Evolutionary conservation across 1,284 basidiomycete species (phyloP).

Genomic region (Vanrija sp.): DNA sequence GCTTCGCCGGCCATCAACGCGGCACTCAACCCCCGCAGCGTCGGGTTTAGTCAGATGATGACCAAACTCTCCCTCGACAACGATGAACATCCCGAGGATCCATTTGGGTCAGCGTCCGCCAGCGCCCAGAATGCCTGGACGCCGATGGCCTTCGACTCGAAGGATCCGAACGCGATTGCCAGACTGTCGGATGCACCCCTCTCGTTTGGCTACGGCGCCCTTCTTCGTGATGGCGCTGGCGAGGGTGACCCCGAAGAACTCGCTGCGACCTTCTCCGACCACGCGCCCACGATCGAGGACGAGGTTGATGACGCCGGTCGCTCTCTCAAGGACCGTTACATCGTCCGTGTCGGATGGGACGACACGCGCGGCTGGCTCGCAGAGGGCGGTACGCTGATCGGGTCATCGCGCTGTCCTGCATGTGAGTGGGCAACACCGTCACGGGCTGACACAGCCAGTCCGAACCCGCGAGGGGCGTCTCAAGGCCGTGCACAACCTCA

Average conservation of each 20-base stretch:
- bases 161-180: constrained; percentile 28
- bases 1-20: constrained; percentile 28
- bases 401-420: constrained; percentile 82
- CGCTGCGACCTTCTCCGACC: constrained; percentile 36
- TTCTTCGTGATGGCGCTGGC: constrained; percentile 85
- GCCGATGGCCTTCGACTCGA: constrained; percentile 4
- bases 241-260: constrained; percentile 55
- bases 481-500: constrained; percentile 81
- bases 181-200: constrained; percentile 50
- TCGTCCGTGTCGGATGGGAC: constrained; percentile 96
- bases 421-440: constrained; percentile 49
- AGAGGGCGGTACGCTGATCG: constrained; percentile 94
- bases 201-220: constrained; percentile 84
- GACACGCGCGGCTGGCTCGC: constrained; percentile 94
- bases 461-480: constrained; percentile 81
- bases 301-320: constrained; percentile 52
- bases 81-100: too few relatives aligned
- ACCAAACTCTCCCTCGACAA: neutral
- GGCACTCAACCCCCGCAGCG: too few relatives aligned
- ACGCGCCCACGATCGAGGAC: constrained; percentile 42
- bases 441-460: constrained; percentile 49
- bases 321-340: constrained; percentile 83
- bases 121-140: too few relatives aligned
- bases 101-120: too few relatives aligned
- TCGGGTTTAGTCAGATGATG: too few relatives aligned